A percentile compares a stretch with the other conserved stretches of the same genome.
Conservation (phyloP, 805 yeast genomes). For the Lipomyces yamadae region DNA sequence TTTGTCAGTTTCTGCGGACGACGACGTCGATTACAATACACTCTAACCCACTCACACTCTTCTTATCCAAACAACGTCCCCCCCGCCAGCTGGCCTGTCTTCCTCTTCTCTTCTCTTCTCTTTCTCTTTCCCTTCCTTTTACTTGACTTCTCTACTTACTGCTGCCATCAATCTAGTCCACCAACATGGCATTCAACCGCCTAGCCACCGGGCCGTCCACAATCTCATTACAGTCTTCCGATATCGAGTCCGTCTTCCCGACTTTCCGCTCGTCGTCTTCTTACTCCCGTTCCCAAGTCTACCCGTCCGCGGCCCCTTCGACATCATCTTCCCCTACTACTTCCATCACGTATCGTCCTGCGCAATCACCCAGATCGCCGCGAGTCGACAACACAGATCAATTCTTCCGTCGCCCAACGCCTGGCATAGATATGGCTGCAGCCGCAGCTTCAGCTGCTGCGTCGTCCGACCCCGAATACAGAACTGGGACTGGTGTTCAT, state of each 20-base stretch:
- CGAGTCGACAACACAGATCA: not conserved
- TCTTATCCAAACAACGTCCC: not conserved
- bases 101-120: conserved; percentile 1
- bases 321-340: not conserved
- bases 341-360: not conserved
- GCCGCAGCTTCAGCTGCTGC: too few relatives aligned
- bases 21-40: not conserved
- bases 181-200: conserved; percentile 18
- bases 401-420: not conserved
- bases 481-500: not conserved
- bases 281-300: not conserved
- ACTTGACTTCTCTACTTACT: not conserved
- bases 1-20: too few relatives aligned
- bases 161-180: not conserved
- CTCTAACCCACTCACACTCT: not conserved
- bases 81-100: conserved; percentile 4
- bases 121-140: not conserved
- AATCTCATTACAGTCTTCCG: conserved; percentile 16
- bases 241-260: conserved; percentile 12
- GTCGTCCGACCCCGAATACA: not conserved
- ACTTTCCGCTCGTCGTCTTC: conserved; percentile 3
- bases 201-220: conserved; percentile 19
- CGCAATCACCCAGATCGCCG: not conserved
- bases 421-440: not conserved
- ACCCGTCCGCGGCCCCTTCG: not conserved